Evolutionary conservation across 2,329 filamentous ascomycete species (phyloP), one percentile per base, ranked within the genome.

Genomic region (Aspergillus amoenus): DNA sequence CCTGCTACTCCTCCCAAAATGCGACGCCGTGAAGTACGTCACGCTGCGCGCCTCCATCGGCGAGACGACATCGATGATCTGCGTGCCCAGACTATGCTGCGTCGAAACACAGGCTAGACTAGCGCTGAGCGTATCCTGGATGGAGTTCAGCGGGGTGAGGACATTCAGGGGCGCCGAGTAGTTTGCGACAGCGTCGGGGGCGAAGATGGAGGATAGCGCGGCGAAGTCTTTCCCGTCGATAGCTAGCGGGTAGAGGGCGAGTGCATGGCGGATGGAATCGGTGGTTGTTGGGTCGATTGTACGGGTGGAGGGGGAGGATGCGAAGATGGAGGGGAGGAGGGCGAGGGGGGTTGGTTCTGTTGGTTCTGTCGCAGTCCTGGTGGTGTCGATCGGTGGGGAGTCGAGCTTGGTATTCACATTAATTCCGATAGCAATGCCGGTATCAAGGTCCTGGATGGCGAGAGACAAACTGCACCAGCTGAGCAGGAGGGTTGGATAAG

Each of bases 91-190:
- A 2, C 52, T 42, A 52, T 62, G 60, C 55, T 62, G 60, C 24
- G 60, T 62, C 6, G 60, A 55, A 6, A 62, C 60, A 13, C 60
- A 62, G 3, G 44, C 46, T 7, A 60, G 48, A 22, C 55, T 60
- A 5, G 49, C 48, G 8, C 45, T 18, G 0, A 62, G 53, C 60
- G n/a, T 41, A 57, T 62, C 18, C 39, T 21, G 8, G 51, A 58
- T 21, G 27, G 27, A 30, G 9, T 30, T 1, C 9, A 62, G 55
- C 5, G 60, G 57, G 6, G 55, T 52, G 27, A 62, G 50, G 11
- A 62, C 55, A 17, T 62, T 62, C 44, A 62, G 49, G 3, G 53
- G 61, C 51, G 46, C 62, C 11, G 55, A 66, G 51, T 52, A 67
- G 54, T 59, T 61, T 37, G 49, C 56, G 37, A 50, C 57, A 34